Evolutionary conservation across 2,329 filamentous ascomycete species (phyloP).

Genomic region (Waltergamsia citrina): DNA sequence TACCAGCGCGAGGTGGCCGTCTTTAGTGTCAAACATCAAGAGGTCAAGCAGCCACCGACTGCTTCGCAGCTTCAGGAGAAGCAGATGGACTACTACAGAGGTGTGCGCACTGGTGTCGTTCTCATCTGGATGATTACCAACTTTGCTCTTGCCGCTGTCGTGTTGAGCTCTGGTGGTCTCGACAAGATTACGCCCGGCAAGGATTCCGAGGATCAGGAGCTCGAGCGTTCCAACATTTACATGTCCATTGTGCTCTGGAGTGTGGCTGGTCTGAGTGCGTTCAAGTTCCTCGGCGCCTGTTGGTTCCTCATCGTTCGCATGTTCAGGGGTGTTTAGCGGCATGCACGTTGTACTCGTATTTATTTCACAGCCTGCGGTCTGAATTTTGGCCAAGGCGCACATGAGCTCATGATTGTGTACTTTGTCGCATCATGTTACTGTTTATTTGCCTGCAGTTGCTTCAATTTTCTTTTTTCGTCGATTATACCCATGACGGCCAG

Average conservation of each 20-base stretch:
- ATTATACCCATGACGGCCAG: slow-evolving; percentile 4
- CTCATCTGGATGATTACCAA: slow-evolving; percentile 96
- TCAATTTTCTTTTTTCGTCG: slow-evolving; percentile 1
- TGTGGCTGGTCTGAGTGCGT: slow-evolving; percentile 72
- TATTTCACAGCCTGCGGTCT: no score
- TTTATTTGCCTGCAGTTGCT: background rate
- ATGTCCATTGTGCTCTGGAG: slow-evolving; percentile 83
- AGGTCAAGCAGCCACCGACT: slow-evolving; percentile 54
- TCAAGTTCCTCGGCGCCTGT: slow-evolving; percentile 79
- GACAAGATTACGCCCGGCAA: slow-evolving; percentile 49
- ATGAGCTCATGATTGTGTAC: no score
- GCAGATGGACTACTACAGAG: slow-evolving; percentile 97
- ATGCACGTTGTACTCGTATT: background rate
- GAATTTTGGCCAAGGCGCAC: no score
- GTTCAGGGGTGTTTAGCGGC: slow-evolving; percentile 60
- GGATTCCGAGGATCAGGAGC: slow-evolving; percentile 28
- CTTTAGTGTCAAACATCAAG: slow-evolving; percentile 66
- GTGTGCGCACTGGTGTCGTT: slow-evolving; percentile 86
- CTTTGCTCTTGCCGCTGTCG: slow-evolving; percentile 76
- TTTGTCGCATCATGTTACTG: no score
- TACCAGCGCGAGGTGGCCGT: slow-evolving; percentile 77
- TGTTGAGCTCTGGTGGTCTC: slow-evolving; percentile 77
- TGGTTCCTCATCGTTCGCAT: slow-evolving; percentile 89
- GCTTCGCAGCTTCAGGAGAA: slow-evolving; percentile 57
- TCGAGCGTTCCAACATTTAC: slow-evolving; percentile 65